Base-by-base conservation (phyloP, 2,329 filamentous ascomycete species). In the Cladosporium velox region DNA sequence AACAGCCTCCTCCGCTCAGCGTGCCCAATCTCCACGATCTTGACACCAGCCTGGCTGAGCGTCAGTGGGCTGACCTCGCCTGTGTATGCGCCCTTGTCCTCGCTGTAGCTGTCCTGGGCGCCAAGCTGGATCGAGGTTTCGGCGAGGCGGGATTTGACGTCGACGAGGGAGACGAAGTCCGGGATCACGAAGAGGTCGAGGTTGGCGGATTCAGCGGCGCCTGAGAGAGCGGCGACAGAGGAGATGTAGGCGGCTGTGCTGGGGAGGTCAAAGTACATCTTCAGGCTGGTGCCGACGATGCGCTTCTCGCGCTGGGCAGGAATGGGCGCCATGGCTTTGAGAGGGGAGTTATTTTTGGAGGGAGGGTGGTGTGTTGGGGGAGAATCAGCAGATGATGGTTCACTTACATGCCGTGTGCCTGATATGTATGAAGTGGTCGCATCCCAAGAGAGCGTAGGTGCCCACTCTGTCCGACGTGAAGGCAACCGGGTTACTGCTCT, bases 21-120 rank as follows among this genome's bases (percentile, higher is more conserved):
- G 75, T 96, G 92, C 1, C 91, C 91, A 6, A 96, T 82, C 74
- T 93, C 91, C 11, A 95, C 89, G 59, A 96, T 85, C 21, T 82
- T 83, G 59, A 88, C 90, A 49, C 91, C 91, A 0, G 90, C 83
- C 66, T 90, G 86, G 59, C 82, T 80, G 28, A 96, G 82, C 1
- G 88, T 86, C 4, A 85, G 76, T 0, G 92, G 89, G 6, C 90
- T 92, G 35, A 93, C 86, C 73, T 92, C 90, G 64, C 92, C 92
- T 0, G 92, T 96, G 76, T 87, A 93, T 1, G 92, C 86, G 66
- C 92, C 92, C 54, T 79, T 77, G 72, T 90, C 85, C 69, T 91
- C 87, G 82, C 84, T 87, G 78, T 88, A 89, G 69, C 86, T 87
- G 78, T 95, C 89, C 76, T 96, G 92, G 0, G 91, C 92, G 65